Base-by-base conservation (phyloP, 225 moss, liverwort and hornwort species). In the Physcomitrellopsis africana region DNA sequence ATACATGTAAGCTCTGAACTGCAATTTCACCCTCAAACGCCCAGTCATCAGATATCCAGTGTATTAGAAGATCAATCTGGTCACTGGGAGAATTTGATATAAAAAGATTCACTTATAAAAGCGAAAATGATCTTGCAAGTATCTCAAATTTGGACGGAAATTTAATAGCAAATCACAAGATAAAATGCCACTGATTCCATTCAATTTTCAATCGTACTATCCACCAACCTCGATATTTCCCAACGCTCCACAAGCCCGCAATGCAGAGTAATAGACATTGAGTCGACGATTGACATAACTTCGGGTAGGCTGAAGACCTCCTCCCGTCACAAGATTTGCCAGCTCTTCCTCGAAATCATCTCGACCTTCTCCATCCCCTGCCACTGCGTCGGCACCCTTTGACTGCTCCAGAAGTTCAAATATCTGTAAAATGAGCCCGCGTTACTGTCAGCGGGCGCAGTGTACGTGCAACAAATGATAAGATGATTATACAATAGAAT, bases 351-450 rank as follows among this genome's bases (percentile, higher is more conserved):
- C 90, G 32, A 75, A 52, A 15, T 89, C 88, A 70, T 85, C 80
- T 53, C 44, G 72, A 41, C 37, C 56, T 81, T 89, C 93, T 27
- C 52, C 72, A 60, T 83, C 86, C 49, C 80, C 78, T 8, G 87
- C 52, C 14, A 86, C 76, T 65, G 76, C 80, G 64, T 78, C 89
- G 68, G 87, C 84, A 49, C 80, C 74, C 69, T 90, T 90, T 41
- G 93, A 91, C 56, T 90, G 89, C 78, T 91, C 89, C 73, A 94
- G 77, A 41, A 94, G 55, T 79, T 91, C 93, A 82, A 94, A 88
- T 63, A 94, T 90, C 91, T 90, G 86, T 74, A 74, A 32, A 27
- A 67, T 19, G 11, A 77, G 45, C 26, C 11, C 3, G 1, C 5
- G 13, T 18, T 18, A 61, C 15, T 19, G 19, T 41, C 27, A 55